Conservation (phyloP, 805 yeast genomes). For the Komagataella ulmi region DNA sequence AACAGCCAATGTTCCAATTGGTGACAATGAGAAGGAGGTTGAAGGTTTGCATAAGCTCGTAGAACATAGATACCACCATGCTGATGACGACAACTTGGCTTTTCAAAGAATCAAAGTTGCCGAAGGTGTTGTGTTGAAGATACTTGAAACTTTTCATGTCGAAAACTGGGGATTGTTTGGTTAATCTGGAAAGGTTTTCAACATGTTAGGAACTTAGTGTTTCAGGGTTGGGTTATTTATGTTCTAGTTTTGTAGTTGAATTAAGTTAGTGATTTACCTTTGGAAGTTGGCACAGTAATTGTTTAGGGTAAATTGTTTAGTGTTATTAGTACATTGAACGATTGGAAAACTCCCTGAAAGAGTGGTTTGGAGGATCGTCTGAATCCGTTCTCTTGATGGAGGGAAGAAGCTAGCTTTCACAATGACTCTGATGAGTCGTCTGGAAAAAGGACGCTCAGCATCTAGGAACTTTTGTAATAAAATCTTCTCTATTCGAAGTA, state of each 20-base stretch:
- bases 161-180: slow-evolving; percentile 35
- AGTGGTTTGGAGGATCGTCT: no score
- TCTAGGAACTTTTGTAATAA: no score
- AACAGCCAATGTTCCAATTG: slow-evolving; percentile 46
- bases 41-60: slow-evolving; percentile 9
- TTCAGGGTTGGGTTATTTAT: not conserved
- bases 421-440: no score
- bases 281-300: no score
- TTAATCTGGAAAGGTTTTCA: slow-evolving; percentile 2
- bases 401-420: no score
- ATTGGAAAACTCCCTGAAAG: no score
- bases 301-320: not conserved
- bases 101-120: slow-evolving; percentile 15
- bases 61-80: not conserved
- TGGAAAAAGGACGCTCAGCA: no score
- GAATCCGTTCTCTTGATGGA: no score
- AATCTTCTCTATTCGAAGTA: no score
- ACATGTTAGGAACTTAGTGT: not conserved
- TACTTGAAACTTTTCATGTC: slow-evolving; percentile 20
- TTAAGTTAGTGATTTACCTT: no score
- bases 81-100: slow-evolving; percentile 9
- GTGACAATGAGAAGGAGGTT: slow-evolving; percentile 13
- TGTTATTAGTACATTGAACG: not conserved
- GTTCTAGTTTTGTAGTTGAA: not conserved
- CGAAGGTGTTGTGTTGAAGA: slow-evolving; percentile 10